Evolutionary conservation across 2,329 filamentous ascomycete species (phyloP).

Genomic region (Talaromyces piceae): DNA sequence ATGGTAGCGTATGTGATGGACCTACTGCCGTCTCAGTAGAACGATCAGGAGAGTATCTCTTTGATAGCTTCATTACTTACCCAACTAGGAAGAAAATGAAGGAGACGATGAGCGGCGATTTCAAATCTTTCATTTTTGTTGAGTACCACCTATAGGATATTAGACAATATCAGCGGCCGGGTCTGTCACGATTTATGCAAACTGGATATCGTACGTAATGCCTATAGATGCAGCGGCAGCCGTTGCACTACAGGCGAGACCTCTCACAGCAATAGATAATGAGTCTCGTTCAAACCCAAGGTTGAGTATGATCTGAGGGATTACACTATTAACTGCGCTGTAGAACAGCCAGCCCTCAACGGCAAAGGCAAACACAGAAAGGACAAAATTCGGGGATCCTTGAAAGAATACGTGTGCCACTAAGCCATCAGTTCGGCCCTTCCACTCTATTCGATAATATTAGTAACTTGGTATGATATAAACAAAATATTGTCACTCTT

Average conservation of each 20-base stretch:
- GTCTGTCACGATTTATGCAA: too few relatives aligned
- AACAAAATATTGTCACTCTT: too few relatives aligned
- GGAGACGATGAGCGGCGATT: constrained; percentile 2
- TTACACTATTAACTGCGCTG: constrained; percentile 6
- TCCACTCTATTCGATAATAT: constrained; percentile 1
- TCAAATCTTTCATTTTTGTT: constrained; percentile 1
- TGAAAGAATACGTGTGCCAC: constrained; percentile 8
- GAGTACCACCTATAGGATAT: neutral
- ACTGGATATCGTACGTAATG: neutral
- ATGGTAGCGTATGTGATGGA: constrained; percentile 3
- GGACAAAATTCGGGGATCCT: constrained; percentile 3
- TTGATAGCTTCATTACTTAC: neutral
- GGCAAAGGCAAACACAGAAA: constrained; percentile 8
- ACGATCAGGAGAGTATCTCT: neutral
- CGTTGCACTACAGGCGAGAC: neutral
- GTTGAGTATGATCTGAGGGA: constrained; percentile 6
- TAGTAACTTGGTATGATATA: neutral
- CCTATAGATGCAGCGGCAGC: neutral
- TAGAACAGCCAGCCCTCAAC: constrained; percentile 9
- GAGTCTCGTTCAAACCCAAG: constrained; percentile 8
- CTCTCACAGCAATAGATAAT: constrained; percentile 1
- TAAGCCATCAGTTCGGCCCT: constrained; percentile 6
- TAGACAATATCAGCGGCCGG: neutral
- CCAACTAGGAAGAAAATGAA: constrained; percentile 2
- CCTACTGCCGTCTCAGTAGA: neutral